A percentile compares a stretch with the other conserved stretches of the same genome.
Conservation (phyloP, 768 basidiomycete species). For the Harrya chromipes region DNA sequence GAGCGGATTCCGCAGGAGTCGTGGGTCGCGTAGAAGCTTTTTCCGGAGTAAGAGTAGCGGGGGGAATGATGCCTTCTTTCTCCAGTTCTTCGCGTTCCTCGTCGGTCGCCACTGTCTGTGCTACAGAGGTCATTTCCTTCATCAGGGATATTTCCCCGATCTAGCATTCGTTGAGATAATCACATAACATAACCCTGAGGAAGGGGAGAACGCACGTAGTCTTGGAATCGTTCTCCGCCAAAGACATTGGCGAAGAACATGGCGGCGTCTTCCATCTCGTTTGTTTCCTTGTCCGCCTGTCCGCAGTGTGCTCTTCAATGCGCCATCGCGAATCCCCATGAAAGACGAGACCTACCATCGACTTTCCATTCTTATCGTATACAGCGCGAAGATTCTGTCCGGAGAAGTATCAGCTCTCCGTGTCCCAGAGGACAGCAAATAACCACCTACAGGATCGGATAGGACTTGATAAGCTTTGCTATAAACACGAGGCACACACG, state of each 20-base stretch:
- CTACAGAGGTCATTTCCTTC: slow-evolving; percentile 87
- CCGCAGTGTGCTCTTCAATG: slow-evolving; percentile 3
- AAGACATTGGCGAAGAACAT: slow-evolving; percentile 96
- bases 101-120: slow-evolving; percentile 85
- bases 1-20: slow-evolving; percentile 15
- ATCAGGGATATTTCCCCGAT: slow-evolving; percentile 96
- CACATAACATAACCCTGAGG: not conserved
- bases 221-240: slow-evolving; percentile 87
- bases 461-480: slow-evolving; percentile 96
- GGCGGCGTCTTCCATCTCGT: slow-evolving; percentile 85
- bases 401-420: slow-evolving; percentile 6
- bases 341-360: slow-evolving; percentile 54
- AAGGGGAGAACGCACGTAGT: slow-evolving; percentile 62
- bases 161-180: slow-evolving; percentile 38
- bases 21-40: slow-evolving; percentile 14
- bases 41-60: slow-evolving; percentile 16
- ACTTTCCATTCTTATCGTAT: slow-evolving; percentile 95
- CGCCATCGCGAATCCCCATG: slow-evolving; percentile 2
- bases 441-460: slow-evolving; percentile 65
- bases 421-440: slow-evolving; percentile 11
- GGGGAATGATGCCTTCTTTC: slow-evolving; percentile 50
- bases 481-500: slow-evolving; percentile 17
- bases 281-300: slow-evolving; percentile 77
- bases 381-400: slow-evolving; percentile 77
- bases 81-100: slow-evolving; percentile 91